These are phyloP conservation scores for Tolypocladium nubicola DNA, from an alignment of 2,329 filamentous ascomycete genomes.

Conservation along the genomic window DNA sequence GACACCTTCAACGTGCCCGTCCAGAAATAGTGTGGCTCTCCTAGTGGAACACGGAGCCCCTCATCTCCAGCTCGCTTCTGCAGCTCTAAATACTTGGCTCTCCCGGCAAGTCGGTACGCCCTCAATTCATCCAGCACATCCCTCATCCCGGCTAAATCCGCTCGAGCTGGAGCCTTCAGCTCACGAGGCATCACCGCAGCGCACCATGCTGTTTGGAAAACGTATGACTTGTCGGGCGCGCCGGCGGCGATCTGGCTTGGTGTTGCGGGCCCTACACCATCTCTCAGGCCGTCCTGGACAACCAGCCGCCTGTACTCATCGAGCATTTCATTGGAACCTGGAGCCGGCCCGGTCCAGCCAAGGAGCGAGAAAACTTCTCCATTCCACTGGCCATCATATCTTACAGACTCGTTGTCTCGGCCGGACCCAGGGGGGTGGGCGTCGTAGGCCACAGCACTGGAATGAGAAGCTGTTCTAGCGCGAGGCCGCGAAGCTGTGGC, in stretches of 20 bases:
- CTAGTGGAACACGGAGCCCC: conserved; percentile 4
- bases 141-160: conserved; percentile 25
- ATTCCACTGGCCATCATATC: conserved; percentile 14
- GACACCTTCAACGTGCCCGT: conserved; percentile 26
- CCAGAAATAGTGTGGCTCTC: conserved; percentile 26
- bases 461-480: conserved; percentile 2
- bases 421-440: conserved; percentile 1
- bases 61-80: conserved; percentile 5
- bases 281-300: conserved; percentile 21
- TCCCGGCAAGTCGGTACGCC: conserved; percentile 23
- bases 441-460: neutral
- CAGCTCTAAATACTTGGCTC: conserved; percentile 14
- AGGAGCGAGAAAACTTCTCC: conserved; percentile 11
- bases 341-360: conserved; percentile 38
- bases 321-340: conserved; percentile 25
- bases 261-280: conserved; percentile 32
- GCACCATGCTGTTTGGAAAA: conserved; percentile 44
- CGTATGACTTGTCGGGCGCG: conserved; percentile 30
- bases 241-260: conserved; percentile 40
- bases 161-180: conserved; percentile 15
- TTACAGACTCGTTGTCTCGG: conserved; percentile 13
- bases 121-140: conserved; percentile 33
- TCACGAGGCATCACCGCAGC: conserved; percentile 29
- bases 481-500: conserved; percentile 3
- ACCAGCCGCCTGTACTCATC: conserved; percentile 38